phyloP scores from a whole-genome alignment of 2,329 filamentous ascomycete genomes.

The Lachnellula suecica region DNA sequence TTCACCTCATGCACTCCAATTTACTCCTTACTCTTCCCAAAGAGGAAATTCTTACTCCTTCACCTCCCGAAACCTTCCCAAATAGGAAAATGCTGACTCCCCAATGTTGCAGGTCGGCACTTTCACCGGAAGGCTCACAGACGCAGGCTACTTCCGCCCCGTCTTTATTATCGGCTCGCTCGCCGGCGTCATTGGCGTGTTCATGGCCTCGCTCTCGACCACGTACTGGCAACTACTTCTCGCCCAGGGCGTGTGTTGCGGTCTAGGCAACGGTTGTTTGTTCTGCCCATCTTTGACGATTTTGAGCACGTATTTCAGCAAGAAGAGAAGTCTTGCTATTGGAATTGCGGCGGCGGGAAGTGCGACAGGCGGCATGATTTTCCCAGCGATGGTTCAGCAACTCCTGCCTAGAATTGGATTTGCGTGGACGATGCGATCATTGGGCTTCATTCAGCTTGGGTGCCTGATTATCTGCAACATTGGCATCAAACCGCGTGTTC shows the following conservation, averaged over 20 bases:
- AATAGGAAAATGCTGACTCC: too few relatives aligned
- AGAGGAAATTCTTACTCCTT: too few relatives aligned
- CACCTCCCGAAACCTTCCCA: too few relatives aligned
- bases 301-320: slow-evolving; percentile 41
- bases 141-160: slow-evolving; percentile 37
- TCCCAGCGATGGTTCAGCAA: slow-evolving; percentile 42
- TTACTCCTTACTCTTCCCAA: too few relatives aligned
- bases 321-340: slow-evolving; percentile 38
- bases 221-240: slow-evolving; percentile 44
- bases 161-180: slow-evolving; percentile 10
- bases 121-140: slow-evolving; percentile 38
- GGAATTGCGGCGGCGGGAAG: slow-evolving; percentile 37
- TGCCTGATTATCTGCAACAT: slow-evolving; percentile 35
- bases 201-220: slow-evolving; percentile 39
- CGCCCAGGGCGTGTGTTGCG: slow-evolving; percentile 42
- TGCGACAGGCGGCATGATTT: slow-evolving; percentile 44
- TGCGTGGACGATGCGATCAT: slow-evolving; percentile 43
- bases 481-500: slow-evolving; percentile 42
- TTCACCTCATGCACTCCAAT: too few relatives aligned
- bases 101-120: too few relatives aligned
- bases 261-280: slow-evolving; percentile 40
- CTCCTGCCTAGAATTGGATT: slow-evolving; percentile 43
- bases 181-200: slow-evolving; percentile 35
- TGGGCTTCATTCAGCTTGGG: slow-evolving; percentile 45
- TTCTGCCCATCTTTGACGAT: slow-evolving; percentile 41